Conservation (phyloP, 176 grass and related monocot species). For the Themeda triandra region DNA sequence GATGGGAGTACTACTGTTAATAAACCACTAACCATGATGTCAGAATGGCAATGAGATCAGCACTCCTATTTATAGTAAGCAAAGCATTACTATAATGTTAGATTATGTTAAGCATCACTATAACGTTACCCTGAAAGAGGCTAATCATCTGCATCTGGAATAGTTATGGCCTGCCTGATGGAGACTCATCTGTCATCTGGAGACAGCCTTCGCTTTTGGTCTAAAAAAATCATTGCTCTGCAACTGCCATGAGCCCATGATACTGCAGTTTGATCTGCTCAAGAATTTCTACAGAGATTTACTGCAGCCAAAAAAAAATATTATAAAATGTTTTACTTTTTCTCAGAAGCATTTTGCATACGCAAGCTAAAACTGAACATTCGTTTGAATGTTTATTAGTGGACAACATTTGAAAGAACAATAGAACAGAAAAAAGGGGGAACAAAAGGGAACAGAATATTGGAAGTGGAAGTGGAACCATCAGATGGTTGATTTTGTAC, state of each 20-base stretch:
- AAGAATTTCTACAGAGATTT: neutral
- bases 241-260: neutral
- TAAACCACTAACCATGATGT: constrained; percentile 19
- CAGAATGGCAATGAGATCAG: constrained; percentile 17
- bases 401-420: constrained; percentile 5
- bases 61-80: constrained; percentile 15
- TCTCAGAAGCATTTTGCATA: neutral
- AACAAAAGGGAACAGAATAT: neutral
- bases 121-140: constrained; percentile 2
- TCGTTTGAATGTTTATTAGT: constrained; percentile 12
- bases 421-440: neutral
- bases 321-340: neutral
- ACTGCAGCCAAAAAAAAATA: neutral
- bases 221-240: neutral
- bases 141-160: neutral
- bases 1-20: constrained; percentile 15
- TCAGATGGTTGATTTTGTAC: constrained; percentile 21
- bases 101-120: neutral
- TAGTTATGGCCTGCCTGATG: neutral
- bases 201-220: neutral
- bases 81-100: neutral
- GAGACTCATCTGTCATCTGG: neutral
- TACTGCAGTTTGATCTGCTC: neutral
- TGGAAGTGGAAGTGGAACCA: constrained; percentile 28
- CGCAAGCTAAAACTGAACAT: neutral